Evolutionary conservation across 2,329 filamentous ascomycete species (phyloP).

Genomic region (Rhexocercosporidium sp.): DNA sequence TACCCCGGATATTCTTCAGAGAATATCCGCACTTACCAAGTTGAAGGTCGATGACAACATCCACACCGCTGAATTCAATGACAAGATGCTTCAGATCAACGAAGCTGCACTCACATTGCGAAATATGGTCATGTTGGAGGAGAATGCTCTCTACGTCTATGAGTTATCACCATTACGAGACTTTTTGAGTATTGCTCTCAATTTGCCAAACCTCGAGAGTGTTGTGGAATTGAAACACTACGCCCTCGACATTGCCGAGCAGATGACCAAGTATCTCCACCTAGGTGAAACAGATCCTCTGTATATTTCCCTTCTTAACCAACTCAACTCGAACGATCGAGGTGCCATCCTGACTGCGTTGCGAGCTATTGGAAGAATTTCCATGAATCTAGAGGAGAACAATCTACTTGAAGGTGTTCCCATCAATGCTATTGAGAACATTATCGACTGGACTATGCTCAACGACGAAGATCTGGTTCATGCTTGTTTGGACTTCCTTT

Average conservation of each 20-base stretch:
- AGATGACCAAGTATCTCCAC: slow-evolving; percentile 81
- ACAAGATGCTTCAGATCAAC: slow-evolving; percentile 76
- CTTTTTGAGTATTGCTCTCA: slow-evolving; percentile 80
- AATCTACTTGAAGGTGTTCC: slow-evolving; percentile 79
- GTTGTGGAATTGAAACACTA: slow-evolving; percentile 89
- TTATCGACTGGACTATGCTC: slow-evolving; percentile 76
- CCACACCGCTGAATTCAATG: slow-evolving; percentile 71
- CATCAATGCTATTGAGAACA: slow-evolving; percentile 64
- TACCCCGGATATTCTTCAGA: slow-evolving; percentile 73
- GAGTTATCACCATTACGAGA: slow-evolving; percentile 79
- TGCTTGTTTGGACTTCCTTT: slow-evolving; percentile 90
- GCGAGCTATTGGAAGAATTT: slow-evolving; percentile 82
- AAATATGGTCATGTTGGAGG: slow-evolving; percentile 93
- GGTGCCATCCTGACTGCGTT: slow-evolving; percentile 82
- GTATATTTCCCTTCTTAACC: slow-evolving; percentile 73
- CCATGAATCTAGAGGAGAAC: slow-evolving; percentile 81
- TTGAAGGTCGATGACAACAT: slow-evolving; percentile 70
- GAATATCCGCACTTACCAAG: slow-evolving; percentile 67
- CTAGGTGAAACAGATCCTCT: slow-evolving; percentile 77
- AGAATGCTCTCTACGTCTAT: slow-evolving; percentile 84
- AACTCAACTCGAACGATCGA: slow-evolving; percentile 74
- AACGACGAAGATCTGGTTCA: slow-evolving; percentile 91
- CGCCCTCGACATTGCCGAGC: slow-evolving; percentile 88
- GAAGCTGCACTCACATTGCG: slow-evolving; percentile 88
- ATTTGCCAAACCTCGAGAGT: slow-evolving; percentile 73